phyloP scores from a whole-genome alignment of 2,329 filamentous ascomycete species.

The Colletotrichum tropicale region DNA sequence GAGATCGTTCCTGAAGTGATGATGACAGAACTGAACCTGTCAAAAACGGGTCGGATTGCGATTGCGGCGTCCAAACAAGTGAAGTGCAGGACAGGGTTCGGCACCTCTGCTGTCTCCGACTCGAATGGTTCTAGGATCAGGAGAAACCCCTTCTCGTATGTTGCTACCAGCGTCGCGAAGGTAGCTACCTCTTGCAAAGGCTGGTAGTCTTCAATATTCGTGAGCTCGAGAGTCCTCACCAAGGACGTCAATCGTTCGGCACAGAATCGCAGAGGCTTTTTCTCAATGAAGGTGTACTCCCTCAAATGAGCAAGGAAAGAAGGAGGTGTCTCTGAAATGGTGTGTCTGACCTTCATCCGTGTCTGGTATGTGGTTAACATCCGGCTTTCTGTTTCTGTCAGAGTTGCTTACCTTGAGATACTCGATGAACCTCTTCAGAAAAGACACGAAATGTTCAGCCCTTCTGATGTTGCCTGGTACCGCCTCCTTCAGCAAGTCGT shows the following conservation, averaged over 20 bases:
- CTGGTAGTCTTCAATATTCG: constrained; percentile 97
- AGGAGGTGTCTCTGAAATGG: constrained; percentile 94
- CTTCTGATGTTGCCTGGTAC: constrained; percentile 95
- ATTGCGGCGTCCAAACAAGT: constrained; percentile 97
- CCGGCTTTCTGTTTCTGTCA: no score
- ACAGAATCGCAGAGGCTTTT: constrained; percentile 92
- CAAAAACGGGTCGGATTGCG: constrained; percentile 96
- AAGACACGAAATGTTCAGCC: constrained; percentile 94
- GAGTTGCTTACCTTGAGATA: constrained; percentile 74
- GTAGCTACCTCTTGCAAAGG: constrained; percentile 96
- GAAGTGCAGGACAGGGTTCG: constrained; percentile 96
- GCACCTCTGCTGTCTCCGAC: constrained; percentile 91
- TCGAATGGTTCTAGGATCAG: constrained; percentile 98
- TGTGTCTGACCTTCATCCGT: constrained; percentile 96
- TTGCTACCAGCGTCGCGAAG: constrained; percentile 94
- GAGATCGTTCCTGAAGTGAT: constrained; percentile 98
- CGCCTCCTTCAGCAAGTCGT: constrained; percentile 93
- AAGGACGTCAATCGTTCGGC: constrained; percentile 93
- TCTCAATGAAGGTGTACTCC: constrained; percentile 96
- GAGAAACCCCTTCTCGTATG: constrained; percentile 95
- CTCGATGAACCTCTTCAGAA: constrained; percentile 95
- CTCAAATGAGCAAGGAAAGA: constrained; percentile 93
- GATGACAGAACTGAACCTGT: constrained; percentile 96
- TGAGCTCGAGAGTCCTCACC: constrained; percentile 91
- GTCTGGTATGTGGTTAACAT: constrained; percentile 57